Conservation (phyloP, 805 yeast genomes). For the Saccharomycopsis capsularis region DNA sequence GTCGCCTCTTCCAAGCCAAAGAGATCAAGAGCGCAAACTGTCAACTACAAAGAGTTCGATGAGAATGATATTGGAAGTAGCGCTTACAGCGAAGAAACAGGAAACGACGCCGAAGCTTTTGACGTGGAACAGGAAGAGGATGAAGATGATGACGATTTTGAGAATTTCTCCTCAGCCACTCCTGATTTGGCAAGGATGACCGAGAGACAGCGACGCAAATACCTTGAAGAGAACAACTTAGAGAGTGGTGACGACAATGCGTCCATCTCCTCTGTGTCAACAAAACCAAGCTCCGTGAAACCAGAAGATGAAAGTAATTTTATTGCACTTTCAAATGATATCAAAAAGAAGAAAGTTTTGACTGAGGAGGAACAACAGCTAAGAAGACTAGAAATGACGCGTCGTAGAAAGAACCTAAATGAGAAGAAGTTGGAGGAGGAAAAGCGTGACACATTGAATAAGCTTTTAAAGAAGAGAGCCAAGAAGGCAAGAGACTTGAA, state of each 20-base stretch:
- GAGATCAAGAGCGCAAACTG: conserved; percentile 7
- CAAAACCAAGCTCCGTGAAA: not conserved
- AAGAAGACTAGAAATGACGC: conserved; percentile 78
- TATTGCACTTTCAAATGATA: conserved; percentile 34
- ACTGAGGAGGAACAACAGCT: conserved; percentile 81
- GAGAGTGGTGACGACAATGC: conserved; percentile 2
- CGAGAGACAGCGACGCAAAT: conserved; percentile 47
- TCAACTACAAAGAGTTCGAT: conserved; percentile 15
- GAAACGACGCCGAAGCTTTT: conserved; percentile 22
- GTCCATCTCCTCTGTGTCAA: conserved; percentile 11
- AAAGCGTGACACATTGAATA: conserved; percentile 85
- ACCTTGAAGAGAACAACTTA: conserved; percentile 26
- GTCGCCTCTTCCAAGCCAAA: conserved; percentile 4
- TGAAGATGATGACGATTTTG: conserved; percentile 31
- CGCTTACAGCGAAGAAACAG: conserved; percentile 2
- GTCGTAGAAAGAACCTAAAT: conserved; percentile 79
- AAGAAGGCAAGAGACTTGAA: conserved; percentile 49
- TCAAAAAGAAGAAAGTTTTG: conserved; percentile 45
- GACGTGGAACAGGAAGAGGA: conserved; percentile 30
- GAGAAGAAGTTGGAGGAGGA: conserved; percentile 85
- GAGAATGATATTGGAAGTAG: not conserved
- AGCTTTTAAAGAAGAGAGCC: conserved; percentile 77
- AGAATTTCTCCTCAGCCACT: conserved; percentile 36
- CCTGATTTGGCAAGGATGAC: conserved; percentile 45
- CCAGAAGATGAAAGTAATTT: conserved; percentile 13